Percentiles rank a stretch among this genome's conserved stretches.
phyloP scores from a whole-genome alignment of 257 asterid genomes.

The Nyctanthes arbortristis region DNA sequence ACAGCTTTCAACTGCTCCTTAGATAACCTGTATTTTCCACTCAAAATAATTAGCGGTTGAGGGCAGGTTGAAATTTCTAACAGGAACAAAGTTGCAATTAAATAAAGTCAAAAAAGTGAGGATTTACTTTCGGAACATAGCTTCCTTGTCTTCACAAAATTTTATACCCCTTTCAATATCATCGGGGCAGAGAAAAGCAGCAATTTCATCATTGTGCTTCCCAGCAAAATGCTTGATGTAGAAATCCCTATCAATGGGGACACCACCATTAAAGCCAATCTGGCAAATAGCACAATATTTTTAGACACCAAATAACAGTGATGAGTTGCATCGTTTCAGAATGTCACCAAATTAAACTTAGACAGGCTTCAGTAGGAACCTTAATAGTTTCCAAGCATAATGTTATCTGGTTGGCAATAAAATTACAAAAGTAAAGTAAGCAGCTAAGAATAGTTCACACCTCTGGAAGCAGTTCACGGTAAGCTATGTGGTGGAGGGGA shows the following conservation, averaged over 20 bases:
- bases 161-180: constrained; percentile 74
- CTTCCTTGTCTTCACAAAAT: constrained; percentile 84
- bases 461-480: constrained; percentile 76
- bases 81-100: background rate
- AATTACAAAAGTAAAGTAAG: constrained; percentile 7
- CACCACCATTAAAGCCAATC: constrained; percentile 90
- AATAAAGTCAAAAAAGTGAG: background rate
- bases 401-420: background rate
- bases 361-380: background rate
- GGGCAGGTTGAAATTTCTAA: background rate
- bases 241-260: constrained; percentile 72
- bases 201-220: constrained; percentile 81
- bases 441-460: constrained; percentile 26
- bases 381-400: background rate
- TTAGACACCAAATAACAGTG: constrained; percentile 5
- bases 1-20: constrained; percentile 72
- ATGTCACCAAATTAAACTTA: background rate
- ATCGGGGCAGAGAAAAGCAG: constrained; percentile 70
- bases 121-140: constrained; percentile 73
- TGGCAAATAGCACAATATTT: constrained; percentile 30
- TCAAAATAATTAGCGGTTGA: constrained; percentile 8
- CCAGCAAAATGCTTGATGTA: constrained; percentile 71
- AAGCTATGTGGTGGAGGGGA: constrained; percentile 78
- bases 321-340: background rate
- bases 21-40: constrained; percentile 52